Evolutionary conservation across 2,329 filamentous ascomycete species (phyloP).

Genomic region (Nannizziopsis arthrosporioides): DNA sequence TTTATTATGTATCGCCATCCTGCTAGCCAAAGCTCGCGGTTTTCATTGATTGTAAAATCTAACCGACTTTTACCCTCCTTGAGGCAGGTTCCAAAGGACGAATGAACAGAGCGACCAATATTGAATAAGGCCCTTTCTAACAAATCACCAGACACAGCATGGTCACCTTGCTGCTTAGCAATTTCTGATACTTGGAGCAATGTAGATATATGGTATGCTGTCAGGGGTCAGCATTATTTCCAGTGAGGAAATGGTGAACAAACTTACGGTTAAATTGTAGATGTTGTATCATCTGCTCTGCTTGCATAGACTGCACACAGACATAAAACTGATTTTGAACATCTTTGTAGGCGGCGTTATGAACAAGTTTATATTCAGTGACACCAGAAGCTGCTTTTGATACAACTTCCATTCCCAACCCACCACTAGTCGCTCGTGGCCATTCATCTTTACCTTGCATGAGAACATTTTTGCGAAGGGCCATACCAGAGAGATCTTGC

Average conservation of each 20-base stretch:
- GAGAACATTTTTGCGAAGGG: slow-evolving; percentile 67
- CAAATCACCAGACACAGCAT: slow-evolving; percentile 72
- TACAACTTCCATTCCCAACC: slow-evolving; percentile 67
- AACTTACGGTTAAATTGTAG: slow-evolving; percentile 50
- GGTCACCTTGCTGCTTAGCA: slow-evolving; percentile 81
- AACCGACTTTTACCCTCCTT: slow-evolving; percentile 68
- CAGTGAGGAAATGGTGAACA: neutral
- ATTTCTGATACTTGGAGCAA: slow-evolving; percentile 90
- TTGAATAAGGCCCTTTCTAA: slow-evolving; percentile 85
- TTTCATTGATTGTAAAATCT: slow-evolving; percentile 70
- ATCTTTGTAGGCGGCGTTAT: slow-evolving; percentile 61
- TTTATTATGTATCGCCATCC: slow-evolving; percentile 81
- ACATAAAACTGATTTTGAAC: slow-evolving; percentile 65
- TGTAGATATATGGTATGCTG: slow-evolving; percentile 80
- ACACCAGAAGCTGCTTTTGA: slow-evolving; percentile 46
- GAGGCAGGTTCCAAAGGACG: slow-evolving; percentile 65
- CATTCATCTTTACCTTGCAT: slow-evolving; percentile 79
- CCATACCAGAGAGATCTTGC: slow-evolving; percentile 57
- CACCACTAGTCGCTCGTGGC: slow-evolving; percentile 67
- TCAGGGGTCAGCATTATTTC: neutral
- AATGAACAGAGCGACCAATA: slow-evolving; percentile 79
- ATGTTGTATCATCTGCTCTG: slow-evolving; percentile 66
- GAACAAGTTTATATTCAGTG: slow-evolving; percentile 64
- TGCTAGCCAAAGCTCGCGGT: slow-evolving; percentile 84
- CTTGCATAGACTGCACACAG: slow-evolving; percentile 73